Base-by-base conservation (phyloP, 169 alveolate species). In the Eimeria zaria region DNA sequence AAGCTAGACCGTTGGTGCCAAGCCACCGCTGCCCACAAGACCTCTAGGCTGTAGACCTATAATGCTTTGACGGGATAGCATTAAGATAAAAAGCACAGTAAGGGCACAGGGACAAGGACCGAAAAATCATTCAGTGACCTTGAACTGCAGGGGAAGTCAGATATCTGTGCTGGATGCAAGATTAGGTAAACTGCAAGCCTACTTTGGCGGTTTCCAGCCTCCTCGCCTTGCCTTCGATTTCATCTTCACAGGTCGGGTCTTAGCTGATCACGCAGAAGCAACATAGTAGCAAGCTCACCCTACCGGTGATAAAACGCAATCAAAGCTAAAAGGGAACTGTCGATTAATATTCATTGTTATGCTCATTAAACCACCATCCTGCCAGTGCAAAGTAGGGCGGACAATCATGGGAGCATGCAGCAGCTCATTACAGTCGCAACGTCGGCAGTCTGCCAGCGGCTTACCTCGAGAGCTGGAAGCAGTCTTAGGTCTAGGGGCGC, bases 191-290 rank as follows among this genome's bases (percentile, higher is more conserved):
- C 60, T 8, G 30, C 64, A 51, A 46, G 48, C 88, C 64, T 87
- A 87, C 94, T 69, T 44, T 9, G 94, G 94, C 24, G 94, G 83
- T 33, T 87, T 87, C 94, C 94, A 87, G 83, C 94, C 94, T 60
- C 83, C 94, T 60, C 94, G 81, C 46, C 94, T 18, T 12, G 81
- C 83, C 83, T 87, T 87, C 58, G 83, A 39, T 36, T 44, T 41
- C 81, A 30, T 4, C 83, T 27, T 87, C 44, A 36, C 60, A 3
- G 12, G 48, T 27, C 53, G 53, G 53, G 27, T 39, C 30, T 60
- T 84, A 18, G 64, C 78, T 84, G 76, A 30, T 51, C 48, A 41
- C 24, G 58, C 44, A 4, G 41, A 55, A 58, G 69, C 14, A 84
- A 30, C 76, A 36, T 7, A 44, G 76, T 18, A 51, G 33, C 78